phyloP scores from a whole-genome alignment of 78 protist genomes.

The Dictyostelium brefeldianum region DNA sequence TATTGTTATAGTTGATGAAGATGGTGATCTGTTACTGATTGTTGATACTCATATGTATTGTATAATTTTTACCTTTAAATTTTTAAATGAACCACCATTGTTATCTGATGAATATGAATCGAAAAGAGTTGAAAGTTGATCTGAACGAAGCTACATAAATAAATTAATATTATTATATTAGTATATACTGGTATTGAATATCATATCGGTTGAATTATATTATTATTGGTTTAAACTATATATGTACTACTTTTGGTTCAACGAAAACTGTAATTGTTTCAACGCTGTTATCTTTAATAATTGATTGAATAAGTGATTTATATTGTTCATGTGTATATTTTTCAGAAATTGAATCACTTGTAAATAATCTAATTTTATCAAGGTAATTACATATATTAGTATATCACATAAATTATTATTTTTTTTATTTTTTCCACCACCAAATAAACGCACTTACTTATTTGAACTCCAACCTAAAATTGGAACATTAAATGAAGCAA shows the following conservation, averaged over 20 bases:
- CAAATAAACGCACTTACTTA: constrained; percentile 17
- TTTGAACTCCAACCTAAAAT: constrained; percentile 64
- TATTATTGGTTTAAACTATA: too few relatives aligned
- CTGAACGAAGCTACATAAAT: constrained; percentile 37
- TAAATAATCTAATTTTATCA: constrained; percentile 1
- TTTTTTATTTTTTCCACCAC: too few relatives aligned
- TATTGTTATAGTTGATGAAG: too few relatives aligned
- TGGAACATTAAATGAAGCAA: constrained; percentile 34
- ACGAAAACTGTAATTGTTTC: constrained; percentile 53
- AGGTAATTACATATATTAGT: too few relatives aligned
- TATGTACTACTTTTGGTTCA: constrained; percentile 39
- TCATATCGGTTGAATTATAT: too few relatives aligned
- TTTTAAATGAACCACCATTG: constrained; percentile 23
- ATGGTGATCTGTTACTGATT: too few relatives aligned
- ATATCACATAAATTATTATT: too few relatives aligned
- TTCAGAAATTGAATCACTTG: constrained; percentile 1
- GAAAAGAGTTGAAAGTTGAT: constrained; percentile 45
- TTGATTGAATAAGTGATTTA: constrained; percentile 7
- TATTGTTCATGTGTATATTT: constrained; percentile 40
- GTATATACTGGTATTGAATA: not conserved
- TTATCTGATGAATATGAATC: constrained; percentile 41
- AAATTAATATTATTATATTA: not conserved
- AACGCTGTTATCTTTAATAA: not conserved
- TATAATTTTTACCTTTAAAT: constrained; percentile 13
- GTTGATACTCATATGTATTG: too few relatives aligned